These are phyloP conservation scores for Leucocoprinus sp. DNA, from an alignment of 768 basidiomycete genomes.

Conservation along the genomic window DNA sequence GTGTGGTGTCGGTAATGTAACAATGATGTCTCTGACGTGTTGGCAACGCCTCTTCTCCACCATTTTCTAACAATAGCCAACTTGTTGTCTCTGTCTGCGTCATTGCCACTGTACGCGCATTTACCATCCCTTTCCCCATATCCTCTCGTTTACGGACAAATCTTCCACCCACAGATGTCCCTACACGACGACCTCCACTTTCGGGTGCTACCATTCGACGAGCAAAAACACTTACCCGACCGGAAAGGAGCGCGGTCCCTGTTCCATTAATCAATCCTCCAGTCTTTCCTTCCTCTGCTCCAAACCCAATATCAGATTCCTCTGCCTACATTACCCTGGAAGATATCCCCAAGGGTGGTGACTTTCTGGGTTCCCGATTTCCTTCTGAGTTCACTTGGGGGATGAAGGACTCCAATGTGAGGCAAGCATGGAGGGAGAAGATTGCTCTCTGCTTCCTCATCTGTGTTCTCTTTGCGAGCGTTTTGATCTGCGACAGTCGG, in stretches of 20 bases:
- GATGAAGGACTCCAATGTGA: constrained; percentile 65
- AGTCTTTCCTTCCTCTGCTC: constrained; percentile 22
- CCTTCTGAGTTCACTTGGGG: constrained; percentile 69
- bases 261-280: constrained; percentile 90
- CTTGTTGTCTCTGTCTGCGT: constrained; percentile 19
- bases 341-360: constrained; percentile 64
- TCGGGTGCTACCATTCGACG: constrained; percentile 63
- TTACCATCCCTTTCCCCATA: constrained; percentile 27
- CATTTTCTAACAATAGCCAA: too few species aligned
- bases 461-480: constrained; percentile 59
- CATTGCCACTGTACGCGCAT: constrained; percentile 18
- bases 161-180: constrained; percentile 52
- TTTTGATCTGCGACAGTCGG: constrained; percentile 95
- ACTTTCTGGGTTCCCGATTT: constrained; percentile 90
- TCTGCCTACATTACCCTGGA: constrained; percentile 60
- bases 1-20: too few species aligned
- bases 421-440: constrained; percentile 98
- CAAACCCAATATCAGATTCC: constrained; percentile 24
- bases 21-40: too few species aligned
- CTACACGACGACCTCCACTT: constrained; percentile 47
- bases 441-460: constrained; percentile 89
- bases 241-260: constrained; percentile 90
- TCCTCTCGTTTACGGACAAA: constrained; percentile 50
- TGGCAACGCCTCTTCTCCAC: too few species aligned
- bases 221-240: constrained; percentile 93